Conservation (phyloP, 2,329 filamentous ascomycete species). For the Exophiala sp. region DNA sequence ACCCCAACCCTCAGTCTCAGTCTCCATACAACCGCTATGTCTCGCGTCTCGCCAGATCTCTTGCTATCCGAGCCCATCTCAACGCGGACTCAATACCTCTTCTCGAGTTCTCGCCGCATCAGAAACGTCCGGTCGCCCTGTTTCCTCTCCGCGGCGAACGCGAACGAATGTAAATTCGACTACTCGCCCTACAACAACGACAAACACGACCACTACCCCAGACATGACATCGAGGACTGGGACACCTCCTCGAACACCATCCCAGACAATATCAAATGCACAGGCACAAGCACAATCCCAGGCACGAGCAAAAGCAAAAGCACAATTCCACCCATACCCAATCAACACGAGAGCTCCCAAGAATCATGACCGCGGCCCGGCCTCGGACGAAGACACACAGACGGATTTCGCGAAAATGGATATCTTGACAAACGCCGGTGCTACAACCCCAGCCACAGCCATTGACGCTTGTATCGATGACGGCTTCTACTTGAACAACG, state of each 20-base stretch:
- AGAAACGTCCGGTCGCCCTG: neutral
- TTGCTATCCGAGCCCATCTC: slow-evolving; percentile 2
- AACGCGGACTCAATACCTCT: neutral
- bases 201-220: neutral
- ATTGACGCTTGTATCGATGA: slow-evolving; percentile 76
- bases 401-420: slow-evolving; percentile 72
- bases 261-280: too few relatives aligned
- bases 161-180: neutral
- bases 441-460: slow-evolving; percentile 71
- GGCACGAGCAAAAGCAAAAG: neutral
- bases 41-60: neutral
- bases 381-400: slow-evolving; percentile 56
- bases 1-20: neutral
- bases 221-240: too few relatives aligned
- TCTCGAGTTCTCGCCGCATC: slow-evolving; percentile 1
- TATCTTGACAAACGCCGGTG: slow-evolving; percentile 67
- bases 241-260: too few relatives aligned
- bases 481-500: slow-evolving; percentile 83
- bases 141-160: neutral
- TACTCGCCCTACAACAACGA: neutral
- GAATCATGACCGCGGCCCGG: slow-evolving; percentile 54
- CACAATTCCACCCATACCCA: slow-evolving; percentile 4
- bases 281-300: neutral
- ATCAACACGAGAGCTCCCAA: slow-evolving; percentile 32
- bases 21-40: neutral